These are phyloP conservation scores for Yarrowia galli DNA, from an alignment of 1,139 yeast genomes.

Conservation along the genomic window DNA sequence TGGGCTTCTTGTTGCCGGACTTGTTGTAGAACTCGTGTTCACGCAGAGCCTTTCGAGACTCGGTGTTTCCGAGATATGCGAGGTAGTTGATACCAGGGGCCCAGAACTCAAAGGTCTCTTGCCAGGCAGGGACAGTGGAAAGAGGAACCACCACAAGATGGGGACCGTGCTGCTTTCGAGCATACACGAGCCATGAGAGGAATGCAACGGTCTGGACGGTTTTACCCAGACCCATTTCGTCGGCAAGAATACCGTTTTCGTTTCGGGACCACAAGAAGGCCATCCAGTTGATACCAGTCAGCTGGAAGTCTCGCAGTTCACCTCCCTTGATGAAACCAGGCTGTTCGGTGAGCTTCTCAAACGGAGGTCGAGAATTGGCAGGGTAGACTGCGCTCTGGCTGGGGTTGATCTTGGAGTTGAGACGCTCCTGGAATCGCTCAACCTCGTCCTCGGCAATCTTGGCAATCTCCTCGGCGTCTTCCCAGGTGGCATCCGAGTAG, in stretches of 20 bases:
- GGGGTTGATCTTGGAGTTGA: constrained; percentile 85
- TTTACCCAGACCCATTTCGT: constrained; percentile 99
- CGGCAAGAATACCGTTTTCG: constrained; percentile 97
- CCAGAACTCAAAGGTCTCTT: constrained; percentile 97
- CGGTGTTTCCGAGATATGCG: constrained; percentile 90
- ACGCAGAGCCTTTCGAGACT: constrained; percentile 80
- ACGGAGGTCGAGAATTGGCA: constrained; percentile 74
- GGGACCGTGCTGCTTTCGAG: constrained; percentile 96
- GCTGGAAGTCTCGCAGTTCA: constrained; percentile 93
- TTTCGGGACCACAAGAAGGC: constrained; percentile 97
- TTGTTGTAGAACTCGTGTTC: constrained; percentile 82
- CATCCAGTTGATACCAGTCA: constrained; percentile 99
- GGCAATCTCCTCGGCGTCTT: constrained; percentile 87
- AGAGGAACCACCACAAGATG: constrained; percentile 95
- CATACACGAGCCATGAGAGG: constrained; percentile 90
- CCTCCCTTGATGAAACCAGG: constrained; percentile 93
- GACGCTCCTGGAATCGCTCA: constrained; percentile 78
- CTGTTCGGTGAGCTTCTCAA: constrained; percentile 84
- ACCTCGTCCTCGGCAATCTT: constrained; percentile 85
- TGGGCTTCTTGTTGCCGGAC: constrained; percentile 63
- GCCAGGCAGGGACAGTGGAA: constrained; percentile 98
- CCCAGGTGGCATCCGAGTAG: constrained; percentile 98
- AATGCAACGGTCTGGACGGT: constrained; percentile 97
- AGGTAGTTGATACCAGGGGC: constrained; percentile 94
- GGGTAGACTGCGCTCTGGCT: constrained; percentile 80